Conservation (phyloP, 495 filamentous ascomycete genomes). For the Daldinia vernicosa region DNA sequence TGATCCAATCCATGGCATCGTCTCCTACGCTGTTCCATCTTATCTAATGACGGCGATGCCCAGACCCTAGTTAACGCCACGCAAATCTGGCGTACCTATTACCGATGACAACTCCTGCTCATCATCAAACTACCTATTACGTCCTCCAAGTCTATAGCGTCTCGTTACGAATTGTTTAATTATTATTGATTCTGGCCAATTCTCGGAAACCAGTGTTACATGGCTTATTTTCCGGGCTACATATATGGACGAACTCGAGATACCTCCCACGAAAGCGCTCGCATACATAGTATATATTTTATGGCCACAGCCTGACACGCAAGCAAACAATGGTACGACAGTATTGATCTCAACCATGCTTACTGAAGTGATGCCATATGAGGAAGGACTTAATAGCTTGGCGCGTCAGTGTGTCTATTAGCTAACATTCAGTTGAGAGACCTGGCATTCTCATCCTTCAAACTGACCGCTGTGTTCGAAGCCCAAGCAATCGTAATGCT, state of each 20-base stretch:
- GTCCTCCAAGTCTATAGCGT: not conserved
- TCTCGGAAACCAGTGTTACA: not conserved
- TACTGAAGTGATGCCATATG: slow-evolving; percentile 16
- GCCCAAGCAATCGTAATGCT: not conserved
- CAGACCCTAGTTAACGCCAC: slow-evolving; percentile 18
- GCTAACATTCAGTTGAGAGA: not conserved
- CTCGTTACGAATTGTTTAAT: not conserved
- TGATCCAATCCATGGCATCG: not conserved
- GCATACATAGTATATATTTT: not conserved
- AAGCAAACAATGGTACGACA: slow-evolving; percentile 1
- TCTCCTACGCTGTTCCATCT: not conserved
- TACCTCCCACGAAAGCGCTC: not conserved
- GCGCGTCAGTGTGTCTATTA: slow-evolving; percentile 3
- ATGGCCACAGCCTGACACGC: not conserved
- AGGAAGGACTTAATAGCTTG: slow-evolving; percentile 11
- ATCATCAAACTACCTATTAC: not conserved
- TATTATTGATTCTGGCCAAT: not conserved
- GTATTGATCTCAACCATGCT: slow-evolving; percentile 18
- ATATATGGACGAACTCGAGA: not conserved
- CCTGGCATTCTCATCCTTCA: slow-evolving; percentile 1
- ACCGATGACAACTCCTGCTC: not conserved
- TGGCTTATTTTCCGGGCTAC: not conserved
- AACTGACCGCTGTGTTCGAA: not conserved
- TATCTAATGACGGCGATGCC: slow-evolving; percentile 19
- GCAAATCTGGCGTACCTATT: slow-evolving; percentile 22